Base-by-base conservation (phyloP, 345 rosid genomes). In the Rhodamnia rubescens region DNA sequence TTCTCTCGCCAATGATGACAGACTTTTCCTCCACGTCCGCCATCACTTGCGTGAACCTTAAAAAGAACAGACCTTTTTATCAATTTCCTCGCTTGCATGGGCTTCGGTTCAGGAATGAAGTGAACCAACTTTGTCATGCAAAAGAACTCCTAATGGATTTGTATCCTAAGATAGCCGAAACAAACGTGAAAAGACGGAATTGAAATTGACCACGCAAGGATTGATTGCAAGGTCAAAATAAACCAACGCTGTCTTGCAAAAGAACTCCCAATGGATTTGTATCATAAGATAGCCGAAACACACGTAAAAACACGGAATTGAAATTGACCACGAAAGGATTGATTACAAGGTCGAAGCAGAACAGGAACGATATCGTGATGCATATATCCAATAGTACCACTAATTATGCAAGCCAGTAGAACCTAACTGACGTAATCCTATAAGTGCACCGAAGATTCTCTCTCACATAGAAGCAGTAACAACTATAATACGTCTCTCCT, bases 1-100 rank as follows among this genome's bases (percentile, higher is more conserved):
- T 97, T 89, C 98, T 92, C 92, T 95, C 98, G 6, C 99, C 98
- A 2, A 97, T 96, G 86, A 97, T 94, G 14, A 97, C 98, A 2
- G 98, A 95, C 82, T 87, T 84, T 88, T 93, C 98, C 87, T 95
- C 99, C 85, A 94, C 88, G 15, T 94, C 98, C 15, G 94, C 91
- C 5, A 95, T 96, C 87, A 44, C 97, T 88, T 90, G 95, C 24
- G 95, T 92, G 88, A 95, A 91, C 93, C 99, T 97, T 90, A 90
- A 89, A 44, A 58, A 12, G 36, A 40, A 61, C 47, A 69, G 26
- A 42, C 52, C 0, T 54, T 58, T 42, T 11, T 36, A 82, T 74
- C 86, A 81, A 55, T 85, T 83, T 61, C 83, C 56, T 55, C n/a
- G 20, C 49, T 83, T 53, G 57, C 26, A 6, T 4, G 59, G 24